These are phyloP conservation scores for Phaeophleospora eucalypticola DNA, from an alignment of 2,329 filamentous ascomycete species.

Conservation along the genomic window DNA sequence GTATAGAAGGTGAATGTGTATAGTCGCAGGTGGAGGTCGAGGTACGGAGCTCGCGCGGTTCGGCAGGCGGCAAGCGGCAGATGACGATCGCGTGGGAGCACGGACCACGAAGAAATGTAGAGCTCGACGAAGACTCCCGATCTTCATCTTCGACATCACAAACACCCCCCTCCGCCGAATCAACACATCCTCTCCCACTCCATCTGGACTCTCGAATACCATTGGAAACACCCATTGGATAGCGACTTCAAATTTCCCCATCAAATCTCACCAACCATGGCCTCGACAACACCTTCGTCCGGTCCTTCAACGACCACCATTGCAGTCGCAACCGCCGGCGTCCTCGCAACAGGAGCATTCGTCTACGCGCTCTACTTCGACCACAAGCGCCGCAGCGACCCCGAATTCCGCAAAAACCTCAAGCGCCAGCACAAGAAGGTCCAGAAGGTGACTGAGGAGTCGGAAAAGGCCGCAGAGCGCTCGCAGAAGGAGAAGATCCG, in stretches of 20 bases:
- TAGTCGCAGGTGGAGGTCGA: neutral
- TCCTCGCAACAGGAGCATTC: slow-evolving; percentile 55
- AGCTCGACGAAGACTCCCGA: too few relatives aligned
- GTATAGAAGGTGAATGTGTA: neutral
- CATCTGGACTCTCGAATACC: too few relatives aligned
- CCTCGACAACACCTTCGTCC: slow-evolving; percentile 32
- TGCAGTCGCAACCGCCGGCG: slow-evolving; percentile 55
- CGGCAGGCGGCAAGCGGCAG: neutral
- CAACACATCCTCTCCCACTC: neutral
- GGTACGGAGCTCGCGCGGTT: neutral
- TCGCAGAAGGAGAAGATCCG: slow-evolving; percentile 72
- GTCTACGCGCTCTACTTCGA: slow-evolving; percentile 66
- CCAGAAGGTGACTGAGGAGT: slow-evolving; percentile 67
- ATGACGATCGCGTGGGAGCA: neutral
- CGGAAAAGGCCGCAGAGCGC: slow-evolving; percentile 61
- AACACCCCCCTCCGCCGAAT: neutral
- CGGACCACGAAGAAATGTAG: too few relatives aligned
- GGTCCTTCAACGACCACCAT: slow-evolving; percentile 54
- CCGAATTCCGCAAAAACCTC: slow-evolving; percentile 58
- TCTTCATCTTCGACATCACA: neutral
- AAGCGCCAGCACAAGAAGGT: slow-evolving; percentile 73
- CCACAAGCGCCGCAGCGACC: slow-evolving; percentile 60
- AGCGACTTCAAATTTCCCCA: neutral
- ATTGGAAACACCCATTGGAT: neutral
- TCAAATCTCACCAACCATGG: slow-evolving; percentile 23